Conservation (phyloP, 2,329 filamentous ascomycete genomes). For the Trichoderma cornu-damae region DNA sequence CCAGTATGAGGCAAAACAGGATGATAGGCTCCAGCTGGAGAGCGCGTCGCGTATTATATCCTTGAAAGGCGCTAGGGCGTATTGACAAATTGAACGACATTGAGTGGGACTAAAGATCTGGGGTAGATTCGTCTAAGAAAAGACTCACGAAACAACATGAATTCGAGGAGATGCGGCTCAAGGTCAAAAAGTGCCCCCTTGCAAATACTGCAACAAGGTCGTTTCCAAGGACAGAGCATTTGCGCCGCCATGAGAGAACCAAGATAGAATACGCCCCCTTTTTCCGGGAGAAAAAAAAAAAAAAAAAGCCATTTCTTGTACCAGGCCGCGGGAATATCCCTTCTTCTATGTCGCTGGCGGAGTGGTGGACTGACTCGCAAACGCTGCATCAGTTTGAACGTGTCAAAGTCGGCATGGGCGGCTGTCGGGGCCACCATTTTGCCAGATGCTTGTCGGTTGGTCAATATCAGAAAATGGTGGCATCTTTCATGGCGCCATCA, state of each 20-base stretch:
- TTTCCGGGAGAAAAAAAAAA: too few species aligned
- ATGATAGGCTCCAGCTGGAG: too few species aligned
- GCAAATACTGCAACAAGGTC: slow-evolving; percentile 7
- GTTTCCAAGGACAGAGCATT: slow-evolving; percentile 8
- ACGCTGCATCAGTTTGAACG: slow-evolving; percentile 1
- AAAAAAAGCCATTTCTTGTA: too few species aligned
- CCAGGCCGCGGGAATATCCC: slow-evolving; percentile 73
- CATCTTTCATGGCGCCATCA: background rate
- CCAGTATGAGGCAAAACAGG: too few species aligned
- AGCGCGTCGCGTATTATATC: too few species aligned
- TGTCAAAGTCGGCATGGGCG: slow-evolving; percentile 1
- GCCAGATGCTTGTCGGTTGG: background rate
- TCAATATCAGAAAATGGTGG: slow-evolving; percentile 3
- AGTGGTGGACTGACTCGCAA: slow-evolving; percentile 20
- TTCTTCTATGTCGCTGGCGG: slow-evolving; percentile 68
- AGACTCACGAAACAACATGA: background rate
- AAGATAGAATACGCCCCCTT: too few species aligned
- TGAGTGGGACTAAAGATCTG: background rate
- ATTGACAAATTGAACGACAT: background rate
- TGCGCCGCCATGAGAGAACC: slow-evolving; percentile 13
- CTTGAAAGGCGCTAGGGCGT: background rate
- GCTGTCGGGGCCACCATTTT: background rate
- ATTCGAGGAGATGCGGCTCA: slow-evolving; percentile 7
- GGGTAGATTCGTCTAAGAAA: slow-evolving; percentile 5
- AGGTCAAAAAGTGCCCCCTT: slow-evolving; percentile 13